Evolutionary conservation across 331 rosid genomes (phyloP).

Genomic region (Arachis monticola): DNA sequence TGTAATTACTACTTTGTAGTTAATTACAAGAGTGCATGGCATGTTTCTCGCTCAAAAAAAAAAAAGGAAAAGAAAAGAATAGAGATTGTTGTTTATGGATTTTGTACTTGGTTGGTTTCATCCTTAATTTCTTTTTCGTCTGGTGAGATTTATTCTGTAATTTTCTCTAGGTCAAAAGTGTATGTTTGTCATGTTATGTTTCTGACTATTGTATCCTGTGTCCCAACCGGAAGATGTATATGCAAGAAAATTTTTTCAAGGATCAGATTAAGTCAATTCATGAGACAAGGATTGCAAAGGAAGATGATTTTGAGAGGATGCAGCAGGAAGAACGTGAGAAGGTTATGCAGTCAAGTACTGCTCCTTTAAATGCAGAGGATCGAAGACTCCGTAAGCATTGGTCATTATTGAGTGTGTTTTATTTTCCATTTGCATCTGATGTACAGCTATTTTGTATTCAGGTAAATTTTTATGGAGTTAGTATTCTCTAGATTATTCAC

Average conservation of each 20-base stretch:
- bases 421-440: not conserved
- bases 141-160: not conserved
- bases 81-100: slow-evolving; percentile 7
- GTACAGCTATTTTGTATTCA: not conserved
- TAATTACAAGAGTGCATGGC: slow-evolving; percentile 1
- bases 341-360: slow-evolving; percentile 56
- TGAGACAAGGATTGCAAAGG: slow-evolving; percentile 60
- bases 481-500: not conserved
- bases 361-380: slow-evolving; percentile 53
- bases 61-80: not conserved
- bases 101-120: not conserved
- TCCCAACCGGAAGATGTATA: slow-evolving; percentile 60
- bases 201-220: slow-evolving; percentile 27
- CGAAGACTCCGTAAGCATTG: slow-evolving; percentile 53
- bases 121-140: not conserved
- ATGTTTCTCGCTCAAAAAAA: not conserved
- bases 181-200: slow-evolving; percentile 4
- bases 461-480: not conserved
- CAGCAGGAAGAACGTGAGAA: slow-evolving; percentile 86
- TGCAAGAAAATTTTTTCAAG: slow-evolving; percentile 74
- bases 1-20: not conserved
- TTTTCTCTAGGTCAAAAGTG: not conserved
- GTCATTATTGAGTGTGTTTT: slow-evolving; percentile 8
- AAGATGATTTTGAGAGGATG: slow-evolving; percentile 75
- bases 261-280: slow-evolving; percentile 64